Evolutionary conservation across 805 yeast genomes (phyloP), one percentile per base, ranked within the genome.

Genomic region (Brettanomyces nanus): DNA sequence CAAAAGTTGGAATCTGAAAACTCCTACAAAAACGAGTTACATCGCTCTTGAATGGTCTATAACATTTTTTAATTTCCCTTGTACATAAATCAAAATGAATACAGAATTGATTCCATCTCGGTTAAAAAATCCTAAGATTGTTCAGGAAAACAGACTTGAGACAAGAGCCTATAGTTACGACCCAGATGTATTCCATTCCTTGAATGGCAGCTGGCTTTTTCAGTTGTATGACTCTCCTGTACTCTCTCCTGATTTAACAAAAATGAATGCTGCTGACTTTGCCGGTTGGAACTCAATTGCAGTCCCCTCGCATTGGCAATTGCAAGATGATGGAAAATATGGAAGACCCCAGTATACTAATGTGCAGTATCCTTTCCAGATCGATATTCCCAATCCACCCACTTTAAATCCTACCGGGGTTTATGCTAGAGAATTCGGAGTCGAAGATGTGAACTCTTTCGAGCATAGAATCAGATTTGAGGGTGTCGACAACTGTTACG

Each of bases 231-330:
- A 11, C 15, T 7, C 6, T 28, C 30, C 30, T 28, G 6, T 11
- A 18, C 18, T 14, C 7, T 28, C 30, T 11, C 30, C 30, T 7
- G 30, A 28, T 28, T 18, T 28, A 15, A 28, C 30, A 6, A 28
- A 11, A 7, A 14, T 28, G 7, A 28, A 28, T 18, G n/a, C 15
- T 2, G n/a, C 30, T 18, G 6, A 15, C 15, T 15, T 18, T 7
- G 13, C n/a, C n/a, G 15, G n/a, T 28, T 28, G 30, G 30, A 18
- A 28, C 13, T 14, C 30, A 6, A 28, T 28, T 11, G 15, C n/a
- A 28, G 30, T 28, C 30, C 30, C 30, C n/a, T 28, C 30, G 6
- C 30, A 28, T 28, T 28, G 30, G 30, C 30, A 28, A 28, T 28
- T 28, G 15, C 6, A 11, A 7, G 13, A 11, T 18, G 15, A 28